These are phyloP conservation scores for Syzygium syzygioides DNA, from an alignment of 441 rosid species.

Conservation along the genomic window DNA sequence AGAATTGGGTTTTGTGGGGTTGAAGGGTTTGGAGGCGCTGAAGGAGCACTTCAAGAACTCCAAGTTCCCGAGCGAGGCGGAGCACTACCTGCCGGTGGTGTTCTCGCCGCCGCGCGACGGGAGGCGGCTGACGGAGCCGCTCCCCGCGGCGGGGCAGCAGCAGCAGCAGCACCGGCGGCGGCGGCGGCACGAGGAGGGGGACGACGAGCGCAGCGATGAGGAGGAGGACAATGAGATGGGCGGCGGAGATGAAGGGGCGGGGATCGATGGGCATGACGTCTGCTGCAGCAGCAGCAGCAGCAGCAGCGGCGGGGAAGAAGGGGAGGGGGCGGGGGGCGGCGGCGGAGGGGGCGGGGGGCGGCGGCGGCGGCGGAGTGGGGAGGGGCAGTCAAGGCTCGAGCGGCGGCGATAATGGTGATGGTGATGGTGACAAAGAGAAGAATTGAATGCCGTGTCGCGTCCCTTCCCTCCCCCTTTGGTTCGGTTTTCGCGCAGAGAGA, in stretches of 20 bases:
- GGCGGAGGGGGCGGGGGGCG: not conserved
- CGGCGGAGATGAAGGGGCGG: not conserved
- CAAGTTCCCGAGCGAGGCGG: constrained; percentile 82
- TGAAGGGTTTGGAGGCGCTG: constrained; percentile 74
- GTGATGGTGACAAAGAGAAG: constrained; percentile 5
- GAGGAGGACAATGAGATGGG: not conserved
- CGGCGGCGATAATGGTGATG: constrained; percentile 34
- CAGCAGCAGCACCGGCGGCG: constrained; percentile 24
- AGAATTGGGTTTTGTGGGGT: not conserved
- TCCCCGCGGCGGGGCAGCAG: constrained; percentile 33
- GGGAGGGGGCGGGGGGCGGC: not conserved
- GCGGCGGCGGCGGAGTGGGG: not conserved
- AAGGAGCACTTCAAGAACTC: constrained; percentile 92
- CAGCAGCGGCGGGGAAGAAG: not conserved
- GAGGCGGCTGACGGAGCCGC: constrained; percentile 54
- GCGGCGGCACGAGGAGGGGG: not conserved
- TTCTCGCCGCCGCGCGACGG: constrained; percentile 92
- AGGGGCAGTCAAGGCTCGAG: constrained; percentile 1
- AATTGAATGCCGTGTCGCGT: not conserved
- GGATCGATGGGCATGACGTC: not conserved
- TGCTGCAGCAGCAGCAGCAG: not conserved
- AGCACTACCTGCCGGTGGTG: constrained; percentile 77
- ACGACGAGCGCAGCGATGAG: not conserved
- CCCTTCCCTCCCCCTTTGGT: not conserved
- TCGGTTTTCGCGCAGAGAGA: not conserved